Percentiles rank a stretch among this genome's conserved stretches.
phyloP scores from a whole-genome alignment of 208 protist genomes.

The Acanthamoeba healyi region DNA sequence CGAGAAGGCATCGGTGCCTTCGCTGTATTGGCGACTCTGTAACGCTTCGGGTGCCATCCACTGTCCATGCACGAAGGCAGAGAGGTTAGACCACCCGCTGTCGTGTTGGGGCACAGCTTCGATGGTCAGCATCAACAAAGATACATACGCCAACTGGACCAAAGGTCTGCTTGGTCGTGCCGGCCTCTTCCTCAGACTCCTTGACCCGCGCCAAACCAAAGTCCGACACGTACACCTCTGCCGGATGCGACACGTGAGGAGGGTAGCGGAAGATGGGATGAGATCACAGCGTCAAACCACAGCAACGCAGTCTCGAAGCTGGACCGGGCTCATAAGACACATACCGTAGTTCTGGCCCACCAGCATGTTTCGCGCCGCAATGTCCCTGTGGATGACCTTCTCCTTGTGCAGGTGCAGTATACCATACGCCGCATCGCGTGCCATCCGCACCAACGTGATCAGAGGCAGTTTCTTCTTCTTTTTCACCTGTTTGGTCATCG shows the following conservation, averaged over 20 bases:
- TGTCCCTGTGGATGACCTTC: slow-evolving; percentile 51
- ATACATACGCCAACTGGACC: slow-evolving; percentile 35
- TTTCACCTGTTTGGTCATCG: slow-evolving; percentile 6
- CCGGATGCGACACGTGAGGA: not conserved
- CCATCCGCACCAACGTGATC: slow-evolving; percentile 38
- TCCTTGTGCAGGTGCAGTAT: slow-evolving; percentile 62
- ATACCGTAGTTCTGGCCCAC: slow-evolving; percentile 68
- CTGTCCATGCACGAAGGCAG: not conserved
- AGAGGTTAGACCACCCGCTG: not conserved
- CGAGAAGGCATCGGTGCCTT: slow-evolving; percentile 45
- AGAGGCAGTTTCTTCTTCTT: slow-evolving; percentile 66
- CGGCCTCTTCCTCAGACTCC: not conserved
- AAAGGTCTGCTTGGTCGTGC: slow-evolving; percentile 42
- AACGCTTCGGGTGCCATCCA: slow-evolving; percentile 70
- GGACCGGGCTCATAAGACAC: too few relatives aligned
- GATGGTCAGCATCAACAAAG: too few relatives aligned
- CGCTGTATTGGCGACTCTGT: not conserved
- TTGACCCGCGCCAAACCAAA: slow-evolving; percentile 70
- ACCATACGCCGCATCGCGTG: slow-evolving; percentile 16
- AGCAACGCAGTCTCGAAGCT: not conserved
- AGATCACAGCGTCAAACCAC: too few relatives aligned
- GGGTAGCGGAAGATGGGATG: too few relatives aligned
- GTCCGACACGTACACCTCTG: slow-evolving; percentile 66
- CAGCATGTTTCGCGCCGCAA: slow-evolving; percentile 36
- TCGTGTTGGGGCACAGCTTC: not conserved